These are phyloP conservation scores for Trichoderma koningii DNA, from an alignment of 2,329 filamentous ascomycete species.

Conservation along the genomic window DNA sequence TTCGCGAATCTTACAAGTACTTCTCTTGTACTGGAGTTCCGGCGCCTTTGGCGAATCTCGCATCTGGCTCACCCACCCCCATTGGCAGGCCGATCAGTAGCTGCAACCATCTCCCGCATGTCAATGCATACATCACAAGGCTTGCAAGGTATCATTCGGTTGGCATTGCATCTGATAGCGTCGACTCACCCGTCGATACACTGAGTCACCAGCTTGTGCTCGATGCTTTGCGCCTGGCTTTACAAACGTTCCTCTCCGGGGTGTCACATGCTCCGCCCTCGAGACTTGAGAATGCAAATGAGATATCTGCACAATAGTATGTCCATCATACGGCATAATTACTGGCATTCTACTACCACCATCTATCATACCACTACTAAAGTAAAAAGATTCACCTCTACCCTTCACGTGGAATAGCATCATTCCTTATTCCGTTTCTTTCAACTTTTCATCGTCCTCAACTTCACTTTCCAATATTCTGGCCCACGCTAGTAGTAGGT, in stretches of 20 bases:
- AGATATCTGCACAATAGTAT: neutral
- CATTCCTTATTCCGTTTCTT: neutral
- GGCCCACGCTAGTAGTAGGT: neutral
- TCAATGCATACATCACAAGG: neutral
- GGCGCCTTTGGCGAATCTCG: neutral
- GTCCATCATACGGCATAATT: neutral
- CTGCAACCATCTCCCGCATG: slow-evolving; percentile 14
- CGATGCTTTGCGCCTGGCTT: neutral
- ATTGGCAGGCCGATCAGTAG: slow-evolving; percentile 11
- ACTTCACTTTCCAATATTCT: neutral
- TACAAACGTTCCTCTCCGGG: slow-evolving; percentile 10
- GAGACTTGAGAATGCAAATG: neutral
- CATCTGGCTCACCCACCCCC: neutral
- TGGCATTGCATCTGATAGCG: slow-evolving; percentile 3
- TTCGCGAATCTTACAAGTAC: too few relatives aligned
- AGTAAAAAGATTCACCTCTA: too few relatives aligned
- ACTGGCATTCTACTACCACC: neutral
- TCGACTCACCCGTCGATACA: slow-evolving; percentile 16
- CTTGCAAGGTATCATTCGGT: neutral
- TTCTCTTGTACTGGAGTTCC: too few relatives aligned
- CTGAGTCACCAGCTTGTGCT: slow-evolving; percentile 13
- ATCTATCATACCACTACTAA: too few relatives aligned
- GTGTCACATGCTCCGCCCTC: slow-evolving; percentile 6
- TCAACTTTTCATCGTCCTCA: neutral
- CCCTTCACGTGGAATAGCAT: neutral